Conservation (phyloP, 2,329 filamentous ascomycete genomes). For the Monilinia vaccinii-corymbosi region DNA sequence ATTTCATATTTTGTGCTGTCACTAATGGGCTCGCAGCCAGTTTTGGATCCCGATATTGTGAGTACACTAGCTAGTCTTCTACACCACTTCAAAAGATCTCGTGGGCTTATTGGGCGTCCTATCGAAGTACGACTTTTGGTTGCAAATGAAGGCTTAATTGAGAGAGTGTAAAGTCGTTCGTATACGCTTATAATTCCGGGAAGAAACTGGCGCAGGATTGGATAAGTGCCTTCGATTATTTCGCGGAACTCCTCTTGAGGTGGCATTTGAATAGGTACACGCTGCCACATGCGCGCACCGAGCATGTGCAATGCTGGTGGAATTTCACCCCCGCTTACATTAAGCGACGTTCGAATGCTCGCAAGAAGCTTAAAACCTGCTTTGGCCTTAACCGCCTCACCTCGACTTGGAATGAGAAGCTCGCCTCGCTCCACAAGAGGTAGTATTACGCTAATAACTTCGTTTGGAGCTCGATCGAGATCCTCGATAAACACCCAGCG, state of each 20-base stretch:
- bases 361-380: conserved; percentile 86
- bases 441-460: conserved; percentile 86
- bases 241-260: conserved; percentile 60
- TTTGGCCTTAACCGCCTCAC: conserved; percentile 74
- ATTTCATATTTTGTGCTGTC: conserved; percentile 70
- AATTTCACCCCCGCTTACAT: conserved; percentile 57
- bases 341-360: conserved; percentile 71
- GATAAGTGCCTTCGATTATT: conserved; percentile 63
- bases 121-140: conserved; percentile 41
- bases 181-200: conserved; percentile 52
- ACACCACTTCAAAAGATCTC: conserved; percentile 90
- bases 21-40: conserved; percentile 60
- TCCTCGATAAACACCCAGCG: conserved; percentile 98
- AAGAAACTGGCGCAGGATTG: conserved; percentile 55
- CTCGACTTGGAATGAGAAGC: conserved; percentile 79
- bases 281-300: conserved; percentile 78
- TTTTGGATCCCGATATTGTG: conserved; percentile 49
- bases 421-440: conserved; percentile 91
- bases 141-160: conserved; percentile 34
- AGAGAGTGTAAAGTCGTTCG: conserved; percentile 40
- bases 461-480: conserved; percentile 85
- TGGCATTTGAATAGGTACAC: conserved; percentile 60
- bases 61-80: conserved; percentile 63
- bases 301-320: conserved; percentile 61
- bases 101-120: conserved; percentile 49